Conservation (phyloP, 345 rosid species). For the Psidium guajava region DNA sequence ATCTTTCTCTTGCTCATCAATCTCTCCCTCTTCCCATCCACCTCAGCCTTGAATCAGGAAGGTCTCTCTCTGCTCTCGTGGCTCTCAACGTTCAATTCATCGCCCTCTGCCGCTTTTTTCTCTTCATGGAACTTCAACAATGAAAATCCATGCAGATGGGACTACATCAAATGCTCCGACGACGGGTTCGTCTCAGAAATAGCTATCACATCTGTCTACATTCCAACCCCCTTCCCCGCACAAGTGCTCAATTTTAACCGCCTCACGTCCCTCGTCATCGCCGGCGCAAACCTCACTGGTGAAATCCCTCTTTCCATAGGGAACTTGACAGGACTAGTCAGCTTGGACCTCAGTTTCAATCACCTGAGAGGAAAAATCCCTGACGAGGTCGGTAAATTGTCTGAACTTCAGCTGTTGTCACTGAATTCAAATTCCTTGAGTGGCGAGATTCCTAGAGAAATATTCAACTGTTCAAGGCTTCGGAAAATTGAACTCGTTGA, state of each 20-base stretch:
- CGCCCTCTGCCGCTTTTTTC: conserved; percentile 37
- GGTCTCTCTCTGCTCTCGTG: conserved; percentile 62
- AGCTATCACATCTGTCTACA: conserved; percentile 20
- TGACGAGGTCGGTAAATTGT: conserved; percentile 30
- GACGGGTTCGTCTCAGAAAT: conserved; percentile 35
- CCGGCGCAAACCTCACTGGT: conserved; percentile 46
- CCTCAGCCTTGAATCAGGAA: conserved; percentile 51
- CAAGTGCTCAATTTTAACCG: conserved; percentile 32
- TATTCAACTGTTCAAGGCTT: conserved; percentile 42
- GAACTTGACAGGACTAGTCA: conserved; percentile 34
- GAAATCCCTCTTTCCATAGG: conserved; percentile 37
- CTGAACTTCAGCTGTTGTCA: conserved; percentile 20
- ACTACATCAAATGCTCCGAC: conserved; percentile 32
- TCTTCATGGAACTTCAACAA: conserved; percentile 53
- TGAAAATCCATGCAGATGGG: conserved; percentile 57
- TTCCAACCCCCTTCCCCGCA: conserved; percentile 36
- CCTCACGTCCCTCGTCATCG: conserved; percentile 35
- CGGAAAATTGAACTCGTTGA: conserved; percentile 42
- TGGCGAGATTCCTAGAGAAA: conserved; percentile 35
- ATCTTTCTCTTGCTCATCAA: conserved; percentile 33
- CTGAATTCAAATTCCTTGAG: conserved; percentile 34
- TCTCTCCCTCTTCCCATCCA: conserved; percentile 28
- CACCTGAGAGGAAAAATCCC: conserved; percentile 41
- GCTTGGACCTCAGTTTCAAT: conserved; percentile 57
- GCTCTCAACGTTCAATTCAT: conserved; percentile 50